These are phyloP conservation scores for Aspergillus tamarii DNA, from an alignment of 2,329 filamentous ascomycete species.

Conservation along the genomic window DNA sequence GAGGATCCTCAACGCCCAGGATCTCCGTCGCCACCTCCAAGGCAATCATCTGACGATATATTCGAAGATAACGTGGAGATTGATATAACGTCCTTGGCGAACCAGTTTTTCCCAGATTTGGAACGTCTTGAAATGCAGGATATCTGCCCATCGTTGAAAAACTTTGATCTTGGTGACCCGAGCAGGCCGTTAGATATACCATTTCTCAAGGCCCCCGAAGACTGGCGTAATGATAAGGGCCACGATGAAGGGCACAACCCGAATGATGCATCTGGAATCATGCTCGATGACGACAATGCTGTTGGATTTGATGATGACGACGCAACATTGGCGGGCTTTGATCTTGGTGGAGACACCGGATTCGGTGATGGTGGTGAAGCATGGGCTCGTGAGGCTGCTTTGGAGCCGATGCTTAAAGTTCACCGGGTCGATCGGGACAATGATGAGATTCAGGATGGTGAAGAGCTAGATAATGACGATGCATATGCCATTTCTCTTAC, in stretches of 20 bases:
- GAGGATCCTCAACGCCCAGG: conserved; percentile 49
- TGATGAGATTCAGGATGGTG: conserved; percentile 56
- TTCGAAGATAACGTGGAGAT: conserved; percentile 68
- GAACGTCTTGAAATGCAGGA: conserved; percentile 78
- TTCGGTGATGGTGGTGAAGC: conserved; percentile 96
- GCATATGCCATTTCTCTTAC: conserved; percentile 81
- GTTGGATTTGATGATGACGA: conserved; percentile 83
- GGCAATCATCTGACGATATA: conserved; percentile 39
- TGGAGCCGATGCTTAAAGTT: conserved; percentile 83
- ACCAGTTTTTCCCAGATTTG: conserved; percentile 85
- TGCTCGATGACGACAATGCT: conserved; percentile 84
- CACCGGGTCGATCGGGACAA: conserved; percentile 60
- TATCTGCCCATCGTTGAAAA: conserved; percentile 92
- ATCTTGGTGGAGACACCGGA: conserved; percentile 70
- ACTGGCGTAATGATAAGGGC: conserved; percentile 74
- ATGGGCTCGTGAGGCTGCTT: conserved; percentile 87
- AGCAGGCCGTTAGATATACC: conserved; percentile 86
- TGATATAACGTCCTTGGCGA: conserved; percentile 73
- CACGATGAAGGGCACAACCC: conserved; percentile 56
- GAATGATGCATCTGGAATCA: conserved; percentile 75
- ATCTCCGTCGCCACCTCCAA: conserved; percentile 26
- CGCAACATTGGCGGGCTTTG: conserved; percentile 69
- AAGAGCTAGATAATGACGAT: conserved; percentile 66
- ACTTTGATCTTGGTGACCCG: conserved; percentile 85
- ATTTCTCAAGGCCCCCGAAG: conserved; percentile 85